Conservation (phyloP, 148 eudicot species). For the Vaccinium corymbosum region DNA sequence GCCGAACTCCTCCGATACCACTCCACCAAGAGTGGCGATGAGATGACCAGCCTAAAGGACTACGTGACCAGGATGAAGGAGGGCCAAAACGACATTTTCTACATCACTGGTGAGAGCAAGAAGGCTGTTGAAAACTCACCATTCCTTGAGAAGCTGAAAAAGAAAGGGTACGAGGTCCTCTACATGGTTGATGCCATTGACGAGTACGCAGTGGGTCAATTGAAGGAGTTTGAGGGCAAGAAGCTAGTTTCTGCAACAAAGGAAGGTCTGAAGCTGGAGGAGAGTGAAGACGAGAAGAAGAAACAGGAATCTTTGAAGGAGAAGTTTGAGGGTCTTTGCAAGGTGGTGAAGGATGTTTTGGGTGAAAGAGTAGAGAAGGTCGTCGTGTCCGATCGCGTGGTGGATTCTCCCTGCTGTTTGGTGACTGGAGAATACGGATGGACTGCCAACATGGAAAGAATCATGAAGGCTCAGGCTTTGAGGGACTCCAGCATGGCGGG, state of each 20-base stretch:
- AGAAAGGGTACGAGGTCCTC: constrained; percentile 24
- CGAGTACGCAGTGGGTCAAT: constrained; percentile 22
- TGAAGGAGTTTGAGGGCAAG: constrained; percentile 14
- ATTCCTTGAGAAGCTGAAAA: constrained; percentile 26
- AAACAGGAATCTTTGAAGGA: constrained; percentile 20
- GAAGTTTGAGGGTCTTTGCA: constrained; percentile 25
- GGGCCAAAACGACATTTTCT: constrained; percentile 25
- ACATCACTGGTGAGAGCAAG: constrained; percentile 17
- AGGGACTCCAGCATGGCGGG: constrained; percentile 18
- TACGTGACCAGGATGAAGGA: constrained; percentile 28
- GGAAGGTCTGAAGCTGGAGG: constrained; percentile 15
- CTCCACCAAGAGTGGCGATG: constrained; percentile 18
- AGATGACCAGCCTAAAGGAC: constrained; percentile 26
- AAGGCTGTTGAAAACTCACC: constrained; percentile 29
- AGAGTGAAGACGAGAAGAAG: constrained; percentile 23
- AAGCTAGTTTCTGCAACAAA: constrained; percentile 11
- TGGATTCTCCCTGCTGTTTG: constrained; percentile 17
- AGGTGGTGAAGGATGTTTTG: constrained; percentile 23
- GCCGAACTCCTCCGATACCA: constrained; percentile 26
- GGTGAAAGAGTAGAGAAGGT: constrained; percentile 19
- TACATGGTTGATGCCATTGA: constrained; percentile 30
- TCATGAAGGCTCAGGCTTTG: constrained; percentile 13
- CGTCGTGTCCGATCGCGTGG: not conserved
- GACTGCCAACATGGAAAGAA: constrained; percentile 16
- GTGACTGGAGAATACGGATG: constrained; percentile 13